Conservation (phyloP, 2,329 filamentous ascomycete species). For the Fusarium sacchari region DNA sequence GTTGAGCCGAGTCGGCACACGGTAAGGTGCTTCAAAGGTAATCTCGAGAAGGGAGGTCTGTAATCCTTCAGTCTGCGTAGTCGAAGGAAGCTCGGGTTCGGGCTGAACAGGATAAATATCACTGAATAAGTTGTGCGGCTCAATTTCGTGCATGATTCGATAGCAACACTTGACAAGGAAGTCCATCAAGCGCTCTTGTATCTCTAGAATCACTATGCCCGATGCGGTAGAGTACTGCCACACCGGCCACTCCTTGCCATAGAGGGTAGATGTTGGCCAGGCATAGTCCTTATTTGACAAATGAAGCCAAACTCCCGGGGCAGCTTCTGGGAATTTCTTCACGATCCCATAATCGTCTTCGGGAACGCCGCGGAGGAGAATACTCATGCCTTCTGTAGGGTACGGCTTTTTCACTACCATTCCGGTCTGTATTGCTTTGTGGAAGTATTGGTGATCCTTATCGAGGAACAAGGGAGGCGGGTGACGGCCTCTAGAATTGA, state of each 20-base stretch:
- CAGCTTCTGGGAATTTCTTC: not conserved
- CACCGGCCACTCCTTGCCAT: not conserved
- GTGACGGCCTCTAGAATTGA: not conserved
- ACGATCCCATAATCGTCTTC: not conserved
- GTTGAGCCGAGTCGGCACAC: rapidly evolving
- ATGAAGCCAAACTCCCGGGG: not conserved
- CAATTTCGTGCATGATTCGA: not conserved
- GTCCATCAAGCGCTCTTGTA: not conserved
- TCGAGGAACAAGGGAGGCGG: not conserved
- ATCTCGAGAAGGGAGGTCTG: not conserved
- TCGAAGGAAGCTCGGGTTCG: rapidly evolving
- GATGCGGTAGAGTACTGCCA: rapidly evolving
- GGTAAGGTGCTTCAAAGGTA: rapidly evolving
- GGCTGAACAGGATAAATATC: rapidly evolving
- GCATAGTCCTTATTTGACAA: not conserved
- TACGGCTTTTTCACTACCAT: not conserved
- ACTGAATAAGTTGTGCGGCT: rapidly evolving
- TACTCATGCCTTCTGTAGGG: not conserved
- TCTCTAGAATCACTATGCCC: not conserved
- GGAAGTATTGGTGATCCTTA: not conserved
- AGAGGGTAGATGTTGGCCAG: not conserved
- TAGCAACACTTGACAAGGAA: not conserved
- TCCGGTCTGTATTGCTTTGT: rapidly evolving
- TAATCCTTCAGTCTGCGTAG: rapidly evolving
- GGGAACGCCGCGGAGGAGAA: not conserved